phyloP scores from a whole-genome alignment of 768 basidiomycete species.

The Thelephora aurantiotincta region DNA sequence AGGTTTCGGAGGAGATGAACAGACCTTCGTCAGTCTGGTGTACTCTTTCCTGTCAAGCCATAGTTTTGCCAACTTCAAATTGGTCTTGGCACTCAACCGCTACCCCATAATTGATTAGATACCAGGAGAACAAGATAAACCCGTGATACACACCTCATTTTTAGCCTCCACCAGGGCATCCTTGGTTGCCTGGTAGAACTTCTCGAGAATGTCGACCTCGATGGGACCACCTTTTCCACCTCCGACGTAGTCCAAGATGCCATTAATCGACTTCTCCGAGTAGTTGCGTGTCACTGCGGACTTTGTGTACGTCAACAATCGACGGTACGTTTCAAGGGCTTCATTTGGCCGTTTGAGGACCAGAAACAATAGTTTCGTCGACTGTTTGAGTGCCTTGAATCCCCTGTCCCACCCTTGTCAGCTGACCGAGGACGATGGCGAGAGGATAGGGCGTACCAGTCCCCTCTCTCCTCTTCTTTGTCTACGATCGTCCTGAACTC shows the following conservation, averaged over 20 bases:
- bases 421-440: not conserved
- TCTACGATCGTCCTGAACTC: slow-evolving; percentile 84
- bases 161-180: slow-evolving; percentile 84
- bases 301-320: slow-evolving; percentile 87
- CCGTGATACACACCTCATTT: slow-evolving; percentile 60
- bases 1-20: not conserved
- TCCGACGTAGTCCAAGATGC: slow-evolving; percentile 94
- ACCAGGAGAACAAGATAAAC: not conserved
- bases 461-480: slow-evolving; percentile 83
- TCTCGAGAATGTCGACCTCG: slow-evolving; percentile 79
- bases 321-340: slow-evolving; percentile 74
- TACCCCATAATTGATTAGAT: slow-evolving; percentile 15
- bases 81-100: slow-evolving; percentile 91
- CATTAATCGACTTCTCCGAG: slow-evolving; percentile 97
- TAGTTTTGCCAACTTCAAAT: slow-evolving; percentile 90
- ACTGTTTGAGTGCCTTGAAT: slow-evolving; percentile 97
- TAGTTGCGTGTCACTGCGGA: slow-evolving; percentile 91
- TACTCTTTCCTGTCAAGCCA: slow-evolving; percentile 97
- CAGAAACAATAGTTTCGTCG: slow-evolving; percentile 86
- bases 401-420: slow-evolving; percentile 43
- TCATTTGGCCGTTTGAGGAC: slow-evolving; percentile 65
- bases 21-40: slow-evolving; percentile 64
- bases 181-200: slow-evolving; percentile 91
- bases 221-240: slow-evolving; percentile 69
- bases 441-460: slow-evolving; percentile 48